Conservation (phyloP, 2,329 filamentous ascomycete species). For the Drechslerella coelobrocha region DNA sequence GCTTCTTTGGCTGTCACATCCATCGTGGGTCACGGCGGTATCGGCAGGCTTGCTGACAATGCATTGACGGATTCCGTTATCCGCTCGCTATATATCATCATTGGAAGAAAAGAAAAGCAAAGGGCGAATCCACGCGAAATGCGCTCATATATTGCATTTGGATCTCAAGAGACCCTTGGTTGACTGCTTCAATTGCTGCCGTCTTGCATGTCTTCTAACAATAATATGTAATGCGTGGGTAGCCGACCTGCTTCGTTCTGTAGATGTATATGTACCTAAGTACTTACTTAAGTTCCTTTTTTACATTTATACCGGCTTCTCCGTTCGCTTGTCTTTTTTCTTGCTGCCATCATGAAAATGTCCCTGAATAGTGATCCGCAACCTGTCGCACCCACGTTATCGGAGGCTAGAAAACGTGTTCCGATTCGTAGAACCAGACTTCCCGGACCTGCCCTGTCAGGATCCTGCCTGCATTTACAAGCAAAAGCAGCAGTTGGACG, state of each 20-base stretch:
- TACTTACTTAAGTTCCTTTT: no score
- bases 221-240: no score
- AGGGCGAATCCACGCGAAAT: neutral
- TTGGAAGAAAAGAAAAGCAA: neutral
- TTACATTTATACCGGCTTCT: neutral
- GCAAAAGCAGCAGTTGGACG: neutral
- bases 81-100: neutral
- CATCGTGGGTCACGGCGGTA: slow-evolving; percentile 24
- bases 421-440: slow-evolving; percentile 50
- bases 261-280: slow-evolving; percentile 14
- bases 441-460: slow-evolving; percentile 32
- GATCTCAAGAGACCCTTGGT: no score
- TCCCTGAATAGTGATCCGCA: slow-evolving; percentile 49
- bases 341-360: slow-evolving; percentile 10
- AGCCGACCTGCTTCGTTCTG: no score
- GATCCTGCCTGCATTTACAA: slow-evolving; percentile 34
- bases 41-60: slow-evolving; percentile 2
- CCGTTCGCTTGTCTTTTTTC: slow-evolving; percentile 9
- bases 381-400: slow-evolving; percentile 49
- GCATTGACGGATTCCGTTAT: neutral
- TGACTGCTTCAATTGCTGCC: no score
- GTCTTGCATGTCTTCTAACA: neutral
- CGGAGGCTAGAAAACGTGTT: slow-evolving; percentile 47
- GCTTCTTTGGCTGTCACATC: slow-evolving; percentile 10
- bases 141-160: neutral